Base-by-base conservation (phyloP, 2,329 filamentous ascomycete species). In the Fusarium buxicola region DNA sequence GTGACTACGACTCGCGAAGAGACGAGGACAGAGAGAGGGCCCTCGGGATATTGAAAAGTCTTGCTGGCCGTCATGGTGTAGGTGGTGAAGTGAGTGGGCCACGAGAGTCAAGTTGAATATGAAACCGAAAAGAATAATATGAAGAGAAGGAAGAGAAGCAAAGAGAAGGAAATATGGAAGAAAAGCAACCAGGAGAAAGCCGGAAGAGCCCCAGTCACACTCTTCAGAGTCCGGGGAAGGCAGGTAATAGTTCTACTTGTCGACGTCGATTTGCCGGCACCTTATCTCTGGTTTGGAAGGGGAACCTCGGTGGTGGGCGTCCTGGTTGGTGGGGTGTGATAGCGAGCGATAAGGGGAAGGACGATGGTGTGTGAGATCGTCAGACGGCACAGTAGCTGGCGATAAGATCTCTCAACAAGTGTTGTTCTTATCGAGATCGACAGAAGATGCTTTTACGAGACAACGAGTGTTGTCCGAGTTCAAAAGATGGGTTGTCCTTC, bases 1-100 rank as follows among this genome's bases (percentile, higher is more conserved):
- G 89, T 90, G 69, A 98, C 82, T 46, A 98, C 88, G 55, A 92
- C 92, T 69, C 94, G 87, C 24, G 89, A 91, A 1, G 95, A 98
- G 55, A 90, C 90, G 55, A 98, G 84, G 56, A 97, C 92, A 38
- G 87, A 88, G 70, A 94, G 72, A 36, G 78, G 74, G 39, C 74
- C 77, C 58, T 70, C 63, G n/a, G 49, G 53, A 13, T 46, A 52
- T 24, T 66, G 52, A 12, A 68, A 54, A 32, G 52, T 56, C 31
- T 63, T 67, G 55, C 57, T 40, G 40, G 69, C 72, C 34, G 74
- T 72, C 75, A 80, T 79, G 52, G 21, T 21, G 46, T 36, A 39
- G 34, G 48, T 31, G 18, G 24, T 30, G 51, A 31, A 27, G 30
- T 18, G 39, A 16, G 32, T 28, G 43, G 39, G 13, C 16, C 34